Base-by-base conservation (phyloP, 2,329 filamentous ascomycete species). In the Phaeophleospora eucalypticola region DNA sequence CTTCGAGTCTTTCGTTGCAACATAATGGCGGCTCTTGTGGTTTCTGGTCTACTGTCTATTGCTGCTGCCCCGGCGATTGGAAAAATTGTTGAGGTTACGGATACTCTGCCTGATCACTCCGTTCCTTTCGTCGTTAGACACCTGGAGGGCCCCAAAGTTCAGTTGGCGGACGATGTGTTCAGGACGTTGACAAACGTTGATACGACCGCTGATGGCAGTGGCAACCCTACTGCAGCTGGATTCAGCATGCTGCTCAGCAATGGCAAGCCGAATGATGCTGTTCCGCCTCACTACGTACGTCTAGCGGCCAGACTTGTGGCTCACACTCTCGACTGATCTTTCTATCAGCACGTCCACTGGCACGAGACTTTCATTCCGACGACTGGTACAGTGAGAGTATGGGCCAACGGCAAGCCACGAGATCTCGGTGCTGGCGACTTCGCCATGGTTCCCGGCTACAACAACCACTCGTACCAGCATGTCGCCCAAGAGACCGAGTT, bases 311-410 rank as follows among this genome's bases (percentile, higher is more conserved):
- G 12, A 32, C 4, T 42, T 36, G 34, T 17, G 19, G 16, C 7
- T 27, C 2, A 24, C 37, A 16, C 10, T 15, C 10, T 15, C n/a
- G 27, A 36, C 41, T 43, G 14, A 41, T 16, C 2, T 20, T 16
- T 18, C 10, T 34, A 15, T 17, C 21, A 45, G 43, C 49, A 51
- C 41, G 46, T 47, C 17, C 37, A 39, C 24, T 48, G 49, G 49
- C 49, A 52, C 41, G 49, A 52, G 17, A 52, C 49, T 1, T 52
- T 52, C 38, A 32, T 52, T 10, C 45, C 45, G 4, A 52, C 45
- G 33, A 42, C 41, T 3, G 49, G 49, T 10, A 38, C 21, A 4
- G 35, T 52, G 12, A 42, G 45, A 12, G 45, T 52, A 19, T 52
- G 49, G 49, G 37, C 33, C 20, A 47, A 52, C 36, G 49, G 49